These are phyloP conservation scores for Aphanomyces cochlioides DNA, from an alignment of 352 stramenopile species.

Conservation along the genomic window DNA sequence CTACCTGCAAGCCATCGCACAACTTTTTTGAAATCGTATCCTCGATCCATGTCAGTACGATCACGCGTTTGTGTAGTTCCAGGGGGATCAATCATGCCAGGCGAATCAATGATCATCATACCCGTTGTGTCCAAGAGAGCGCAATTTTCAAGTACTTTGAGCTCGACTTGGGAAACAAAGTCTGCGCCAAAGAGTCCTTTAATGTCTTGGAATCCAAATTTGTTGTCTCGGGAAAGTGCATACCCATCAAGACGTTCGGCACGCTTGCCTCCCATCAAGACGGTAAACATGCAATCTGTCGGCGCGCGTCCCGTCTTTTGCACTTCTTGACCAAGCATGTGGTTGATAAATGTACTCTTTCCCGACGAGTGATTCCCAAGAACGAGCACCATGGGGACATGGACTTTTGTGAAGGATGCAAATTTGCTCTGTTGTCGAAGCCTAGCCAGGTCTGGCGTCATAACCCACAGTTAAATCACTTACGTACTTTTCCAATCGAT, in stretches of 20 bases:
- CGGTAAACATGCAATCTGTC: constrained; percentile 82
- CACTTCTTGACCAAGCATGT: constrained; percentile 78
- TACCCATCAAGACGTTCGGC: constrained; percentile 74
- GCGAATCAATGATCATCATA: constrained; percentile 83
- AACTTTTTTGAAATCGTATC: constrained; percentile 84
- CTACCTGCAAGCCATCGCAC: constrained; percentile 74
- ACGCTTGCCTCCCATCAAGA: constrained; percentile 60
- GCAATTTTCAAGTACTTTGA: constrained; percentile 72
- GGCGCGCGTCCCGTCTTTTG: constrained; percentile 77
- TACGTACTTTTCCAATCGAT: constrained; percentile 53
- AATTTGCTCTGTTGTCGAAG: constrained; percentile 66
- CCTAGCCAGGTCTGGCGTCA: constrained; percentile 24
- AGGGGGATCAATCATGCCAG: constrained; percentile 83
- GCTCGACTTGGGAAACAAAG: constrained; percentile 82
- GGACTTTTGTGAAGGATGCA: constrained; percentile 73
- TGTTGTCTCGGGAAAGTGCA: constrained; percentile 61
- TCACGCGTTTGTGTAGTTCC: constrained; percentile 43
- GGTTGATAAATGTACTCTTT: constrained; percentile 86
- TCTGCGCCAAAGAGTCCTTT: constrained; percentile 70
- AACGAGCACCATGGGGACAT: constrained; percentile 79
- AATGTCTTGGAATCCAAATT: constrained; percentile 80
- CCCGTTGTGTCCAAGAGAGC: constrained; percentile 67
- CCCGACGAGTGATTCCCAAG: constrained; percentile 83
- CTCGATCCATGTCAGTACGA: constrained; percentile 65
- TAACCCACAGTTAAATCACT: not conserved